Percentiles rank a stretch among this genome's conserved stretches.
Conservation (phyloP, 768 basidiomycete genomes). For the Leccinellum luteum region DNA sequence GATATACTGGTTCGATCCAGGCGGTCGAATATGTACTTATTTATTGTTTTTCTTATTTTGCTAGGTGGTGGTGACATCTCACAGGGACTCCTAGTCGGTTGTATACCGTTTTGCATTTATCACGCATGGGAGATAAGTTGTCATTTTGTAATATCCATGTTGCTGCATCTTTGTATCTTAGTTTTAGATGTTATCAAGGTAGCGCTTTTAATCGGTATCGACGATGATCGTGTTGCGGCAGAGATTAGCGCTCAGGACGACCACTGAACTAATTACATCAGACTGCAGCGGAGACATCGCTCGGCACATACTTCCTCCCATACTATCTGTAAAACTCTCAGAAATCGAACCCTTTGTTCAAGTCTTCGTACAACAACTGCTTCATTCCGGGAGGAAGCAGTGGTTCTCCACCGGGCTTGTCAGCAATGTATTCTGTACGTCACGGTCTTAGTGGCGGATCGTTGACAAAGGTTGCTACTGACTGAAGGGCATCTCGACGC, state of each 20-base stretch:
- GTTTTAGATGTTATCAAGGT: background rate
- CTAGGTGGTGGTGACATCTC: background rate
- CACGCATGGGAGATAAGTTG: background rate
- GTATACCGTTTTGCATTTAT: constrained; percentile 16
- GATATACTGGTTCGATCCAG: background rate
- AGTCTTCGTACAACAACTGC: constrained; percentile 77
- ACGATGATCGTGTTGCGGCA: background rate
- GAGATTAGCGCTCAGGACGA: background rate
- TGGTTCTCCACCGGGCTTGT: constrained; percentile 53
- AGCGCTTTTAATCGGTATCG: background rate
- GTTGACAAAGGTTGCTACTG: constrained; percentile 30
- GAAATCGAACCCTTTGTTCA: constrained; percentile 79
- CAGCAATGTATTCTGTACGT: constrained; percentile 45
- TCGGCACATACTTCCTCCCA: no score
- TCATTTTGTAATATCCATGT: constrained; percentile 21
- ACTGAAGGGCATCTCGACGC: constrained; percentile 99
- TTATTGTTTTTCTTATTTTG: background rate
- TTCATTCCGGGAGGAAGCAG: constrained; percentile 89
- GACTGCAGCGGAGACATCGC: no score
- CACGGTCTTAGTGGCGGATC: background rate
- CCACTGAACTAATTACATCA: no score
- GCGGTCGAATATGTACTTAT: background rate
- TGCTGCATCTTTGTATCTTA: constrained; percentile 19
- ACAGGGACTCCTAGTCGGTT: constrained; percentile 8
- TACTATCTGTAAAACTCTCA: no score